Percentiles rank a stretch among this genome's conserved stretches.
These are phyloP conservation scores for Neoarthrinium moseri DNA, from an alignment of 2,329 filamentous ascomycete species.

Conservation along the genomic window DNA sequence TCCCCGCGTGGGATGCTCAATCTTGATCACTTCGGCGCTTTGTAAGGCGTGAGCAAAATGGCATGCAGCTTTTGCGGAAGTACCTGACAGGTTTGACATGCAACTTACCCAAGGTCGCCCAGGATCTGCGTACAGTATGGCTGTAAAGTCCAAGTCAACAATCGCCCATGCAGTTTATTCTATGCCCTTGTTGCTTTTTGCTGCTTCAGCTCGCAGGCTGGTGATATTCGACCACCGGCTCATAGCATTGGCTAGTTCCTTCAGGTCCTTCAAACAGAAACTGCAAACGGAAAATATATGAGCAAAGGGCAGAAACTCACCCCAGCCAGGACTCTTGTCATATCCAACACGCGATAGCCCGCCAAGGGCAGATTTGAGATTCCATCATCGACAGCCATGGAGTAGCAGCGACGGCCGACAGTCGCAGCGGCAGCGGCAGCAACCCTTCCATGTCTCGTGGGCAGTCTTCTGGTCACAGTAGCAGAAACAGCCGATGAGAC, in stretches of 20 bases:
- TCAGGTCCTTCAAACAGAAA: not conserved
- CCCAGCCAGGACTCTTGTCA: conserved; percentile 93
- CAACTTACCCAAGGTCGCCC: conserved; percentile 88
- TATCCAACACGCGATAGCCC: conserved; percentile 87
- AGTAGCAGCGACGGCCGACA: conserved; percentile 14
- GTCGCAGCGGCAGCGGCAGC: conserved; percentile 2
- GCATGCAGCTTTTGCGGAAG: not conserved
- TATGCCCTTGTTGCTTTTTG: conserved; percentile 3
- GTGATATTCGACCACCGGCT: not conserved
- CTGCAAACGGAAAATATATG: conserved; percentile 8
- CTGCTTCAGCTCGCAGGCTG: not conserved
- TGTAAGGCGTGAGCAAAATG: too few species aligned
- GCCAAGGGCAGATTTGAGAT: conserved; percentile 62
- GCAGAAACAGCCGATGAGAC: conserved; percentile 2
- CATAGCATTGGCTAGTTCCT: not conserved
- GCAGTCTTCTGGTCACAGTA: not conserved
- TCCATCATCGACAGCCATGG: conserved; percentile 24
- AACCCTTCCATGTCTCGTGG: conserved; percentile 1
- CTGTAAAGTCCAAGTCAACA: conserved; percentile 46
- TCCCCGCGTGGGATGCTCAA: conserved; percentile 87
- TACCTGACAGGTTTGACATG: conserved; percentile 10
- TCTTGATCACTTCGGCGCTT: conserved; percentile 90
- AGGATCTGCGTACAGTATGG: conserved; percentile 97
- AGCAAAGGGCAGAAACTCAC: conserved; percentile 52
- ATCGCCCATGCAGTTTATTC: conserved; percentile 3